Evolutionary conservation across 768 basidiomycete genomes (phyloP), one percentile per base, ranked within the genome.

Genomic region (Coprinopsis strossmayeri): DNA sequence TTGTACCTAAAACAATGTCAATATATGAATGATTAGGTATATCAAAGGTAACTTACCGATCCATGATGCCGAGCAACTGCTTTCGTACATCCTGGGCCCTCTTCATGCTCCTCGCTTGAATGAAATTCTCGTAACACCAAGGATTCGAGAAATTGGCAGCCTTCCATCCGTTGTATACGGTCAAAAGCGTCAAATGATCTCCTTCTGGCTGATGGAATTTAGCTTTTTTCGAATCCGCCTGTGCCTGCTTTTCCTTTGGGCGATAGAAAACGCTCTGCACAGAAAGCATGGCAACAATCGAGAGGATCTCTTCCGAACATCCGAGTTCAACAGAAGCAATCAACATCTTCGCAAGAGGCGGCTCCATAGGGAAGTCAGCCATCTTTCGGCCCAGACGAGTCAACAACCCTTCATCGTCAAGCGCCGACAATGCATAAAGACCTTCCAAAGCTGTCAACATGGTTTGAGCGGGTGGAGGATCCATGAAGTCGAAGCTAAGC

Each of bases 171-270:
- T 98, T 99, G 69, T 98, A 99, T 2, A 99, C 96, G 4, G 95
- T 88, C 53, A 93, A 69, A 30, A 94, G 66, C 10, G 91, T 95
- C 27, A 95, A 69, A 62, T 98, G 91, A 59, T 98, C 96, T 7
- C 96, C 96, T 70, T 98, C 96, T 0, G 96, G 91, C 63, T 98
- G 91, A 67, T 98, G 95, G 69, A 99, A 99, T 66, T 99, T 99
- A 26, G 96, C 96, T 66, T 98, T 99, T 73, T 99, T 98, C 28
- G 95, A 93, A 66, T 99, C 96, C 0, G 96, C 96, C 67, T 98
- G 95, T 10, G 90, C 93, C 64, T 98, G 96, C 68, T 98, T 98
- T 68, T 98, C 96, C 67, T 98, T 97, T n/a, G 95, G 96, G 30
- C 96, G 82, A 66, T 98, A 98, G 65, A 98, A 99, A 32, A 98